Conservation (phyloP, 352 stramenopile species). For the Phytophthora vignae region DNA sequence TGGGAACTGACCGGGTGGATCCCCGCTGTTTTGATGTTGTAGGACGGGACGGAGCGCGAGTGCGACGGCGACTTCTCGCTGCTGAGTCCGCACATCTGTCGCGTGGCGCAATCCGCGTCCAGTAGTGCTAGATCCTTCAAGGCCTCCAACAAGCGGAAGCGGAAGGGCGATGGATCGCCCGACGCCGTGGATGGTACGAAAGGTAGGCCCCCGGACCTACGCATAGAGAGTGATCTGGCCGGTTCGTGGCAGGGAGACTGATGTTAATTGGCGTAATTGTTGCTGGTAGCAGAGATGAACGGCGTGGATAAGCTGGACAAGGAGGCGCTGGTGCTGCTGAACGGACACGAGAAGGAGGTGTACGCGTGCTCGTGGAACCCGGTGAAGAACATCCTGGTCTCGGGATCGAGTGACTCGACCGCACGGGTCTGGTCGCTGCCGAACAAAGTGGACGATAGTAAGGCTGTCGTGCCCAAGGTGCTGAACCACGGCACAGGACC, state of each 20-base stretch:
- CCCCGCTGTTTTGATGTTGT: neutral
- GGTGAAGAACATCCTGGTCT: constrained; percentile 95
- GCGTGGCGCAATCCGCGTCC: constrained; percentile 79
- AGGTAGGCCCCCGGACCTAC: constrained; percentile 39
- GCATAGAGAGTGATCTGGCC: neutral
- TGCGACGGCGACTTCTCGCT: constrained; percentile 93
- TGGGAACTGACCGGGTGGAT: too few species aligned
- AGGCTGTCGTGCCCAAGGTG: constrained; percentile 56
- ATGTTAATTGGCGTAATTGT: neutral
- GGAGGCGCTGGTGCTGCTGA: constrained; percentile 70
- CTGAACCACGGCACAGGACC: constrained; percentile 85
- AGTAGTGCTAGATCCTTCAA: constrained; percentile 73
- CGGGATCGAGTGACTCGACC: constrained; percentile 95
- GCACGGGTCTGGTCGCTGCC: constrained; percentile 95
- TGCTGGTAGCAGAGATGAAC: constrained; percentile 59
- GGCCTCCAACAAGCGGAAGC: constrained; percentile 85
- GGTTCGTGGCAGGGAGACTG: neutral
- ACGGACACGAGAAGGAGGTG: constrained; percentile 91
- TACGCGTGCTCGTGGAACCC: constrained; percentile 99
- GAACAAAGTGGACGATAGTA: constrained; percentile 61
- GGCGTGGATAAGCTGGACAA: constrained; percentile 73
- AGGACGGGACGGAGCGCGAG: constrained; percentile 88
- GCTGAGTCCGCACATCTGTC: constrained; percentile 92
- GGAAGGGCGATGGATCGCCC: constrained; percentile 75
- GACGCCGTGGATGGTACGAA: constrained; percentile 71